Base-by-base conservation (phyloP, 2,329 filamentous ascomycete species). In the Juglanconis juglandina region DNA sequence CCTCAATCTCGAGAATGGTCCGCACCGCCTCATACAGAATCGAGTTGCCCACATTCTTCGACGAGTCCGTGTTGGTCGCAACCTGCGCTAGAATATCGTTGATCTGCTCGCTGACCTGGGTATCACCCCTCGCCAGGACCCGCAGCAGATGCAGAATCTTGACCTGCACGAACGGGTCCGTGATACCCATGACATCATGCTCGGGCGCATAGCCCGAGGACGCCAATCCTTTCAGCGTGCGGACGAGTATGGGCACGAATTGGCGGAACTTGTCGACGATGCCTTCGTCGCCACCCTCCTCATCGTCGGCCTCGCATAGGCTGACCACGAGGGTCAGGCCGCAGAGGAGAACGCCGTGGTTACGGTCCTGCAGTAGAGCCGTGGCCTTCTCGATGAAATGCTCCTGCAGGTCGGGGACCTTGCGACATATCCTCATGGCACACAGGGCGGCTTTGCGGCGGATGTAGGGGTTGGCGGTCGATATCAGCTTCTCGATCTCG, bases 41-140 rank as follows among this genome's bases (percentile, higher is more conserved):
- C 0, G 95, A 94, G 73, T 99, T 99, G 64, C 95, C 95, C 47
- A 99, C 95, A 66, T 99, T 99, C 80, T 99, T 99, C 34, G 93
- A 93, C 0, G 94, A 92, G 71, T 99, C 95, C 1, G 95, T 99
- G 75, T 99, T 99, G 44, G 94, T 98, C 56, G 95, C 95, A 58
- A 99, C 95, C 78, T 96, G 93, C 5, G 95, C 95, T 62, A 99
- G 79, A 63, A 99, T 99, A 71, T 99, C 95, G 77, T 98, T 99
- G 79, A 99, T 98, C 74, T 96, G 89, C 75, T 99, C 96, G 73
- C 92, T 98, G 33, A 91, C 92, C 63, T 92, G 83, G 10, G 87
- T 80, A 73, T 99, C 92, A 41, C 94, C 93, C 63, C 92, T 87
- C 14, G 90, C 94, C 50, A 99, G 81, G 66, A 96, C 91, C 65